Base-by-base conservation (phyloP, 2,329 filamentous ascomycete species). In the Aureobasidium sp. region DNA sequence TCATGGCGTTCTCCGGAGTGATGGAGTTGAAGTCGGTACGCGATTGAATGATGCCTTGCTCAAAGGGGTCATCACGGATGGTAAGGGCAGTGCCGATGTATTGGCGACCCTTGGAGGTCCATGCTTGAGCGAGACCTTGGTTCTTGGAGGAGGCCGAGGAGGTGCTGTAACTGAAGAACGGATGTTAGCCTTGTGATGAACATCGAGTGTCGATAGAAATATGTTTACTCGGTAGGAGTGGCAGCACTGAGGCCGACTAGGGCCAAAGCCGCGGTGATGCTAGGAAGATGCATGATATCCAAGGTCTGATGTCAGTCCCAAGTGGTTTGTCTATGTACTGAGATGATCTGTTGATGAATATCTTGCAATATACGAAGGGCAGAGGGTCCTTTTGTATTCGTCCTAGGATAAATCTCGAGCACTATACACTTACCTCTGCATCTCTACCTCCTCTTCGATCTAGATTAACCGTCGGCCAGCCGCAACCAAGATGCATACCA, bases 1-100 rank as follows among this genome's bases (percentile, higher is more conserved):
- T 76, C 72, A 73, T 71, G 29, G 70, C 67, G 64, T 75, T 75
- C 63, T 74, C 74, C 0, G 73, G 73, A 0, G 73, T 75, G 61
- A 75, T 70, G 17, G 70, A 71, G 12, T 70, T 70, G 52, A 73
- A 73, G 44, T 73, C 70, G 14, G 15, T 36, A 11, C 37, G 51
- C 0, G 52, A 25, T 12, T 64, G 39, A 8, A 49, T 45, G 44
- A 64, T 49, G n/a, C 44, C 39, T 29, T 52, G 52, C 22, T 61
- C 59, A 20, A 47, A 12, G 5, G 59, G 39, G 27, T 73, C 72
- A 58, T 65, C 68, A 37, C 72, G 70, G 55, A 74, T 69, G 3
- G 72, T 74, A 31, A 75, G 55, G 9, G 72, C 72, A 14, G 72
- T 74, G 42, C 73, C 73, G 29, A 75, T 71, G 64, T 72, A 75